Percentiles rank a stretch among this genome's conserved stretches.
Evolutionary conservation across 78 protist species (phyloP).

Genomic region (Chrysochromulina parva): DNA sequence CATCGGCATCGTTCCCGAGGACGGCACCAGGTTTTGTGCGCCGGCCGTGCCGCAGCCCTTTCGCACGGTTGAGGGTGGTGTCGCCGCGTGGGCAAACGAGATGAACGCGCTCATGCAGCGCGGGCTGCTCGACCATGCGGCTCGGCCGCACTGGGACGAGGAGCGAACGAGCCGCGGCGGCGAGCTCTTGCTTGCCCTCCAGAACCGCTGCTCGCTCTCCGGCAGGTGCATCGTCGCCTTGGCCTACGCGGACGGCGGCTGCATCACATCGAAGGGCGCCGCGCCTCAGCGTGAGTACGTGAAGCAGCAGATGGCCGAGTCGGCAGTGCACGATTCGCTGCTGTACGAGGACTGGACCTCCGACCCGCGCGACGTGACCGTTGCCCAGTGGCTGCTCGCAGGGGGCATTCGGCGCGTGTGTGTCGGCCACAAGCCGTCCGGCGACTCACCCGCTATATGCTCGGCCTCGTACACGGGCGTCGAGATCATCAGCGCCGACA

Average conservation of each 20-base stretch:
- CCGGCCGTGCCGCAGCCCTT: background rate
- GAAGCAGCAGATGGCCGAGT: background rate
- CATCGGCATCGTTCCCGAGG: constrained; percentile 2
- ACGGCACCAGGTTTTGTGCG: background rate
- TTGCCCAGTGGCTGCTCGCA: background rate
- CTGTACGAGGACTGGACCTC: background rate
- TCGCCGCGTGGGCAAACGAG: background rate
- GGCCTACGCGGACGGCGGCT: background rate
- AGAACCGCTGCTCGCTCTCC: background rate
- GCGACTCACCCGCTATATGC: constrained; percentile 15
- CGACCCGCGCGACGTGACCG: background rate
- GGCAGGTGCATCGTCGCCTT: background rate
- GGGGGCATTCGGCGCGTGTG: background rate
- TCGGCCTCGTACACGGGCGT: background rate
- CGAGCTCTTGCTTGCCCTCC: background rate
- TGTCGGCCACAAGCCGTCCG: constrained; percentile 41
- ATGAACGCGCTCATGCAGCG: background rate
- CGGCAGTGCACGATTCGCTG: background rate
- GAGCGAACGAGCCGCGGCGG: background rate
- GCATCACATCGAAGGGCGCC: background rate
- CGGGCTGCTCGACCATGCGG: background rate
- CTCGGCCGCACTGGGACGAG: background rate
- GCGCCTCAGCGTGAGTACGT: background rate
- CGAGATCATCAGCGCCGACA: background rate
- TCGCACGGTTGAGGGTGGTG: background rate